Evolutionary conservation across 768 basidiomycete species (phyloP).

Genomic region (Gautieria morchelliformis): DNA sequence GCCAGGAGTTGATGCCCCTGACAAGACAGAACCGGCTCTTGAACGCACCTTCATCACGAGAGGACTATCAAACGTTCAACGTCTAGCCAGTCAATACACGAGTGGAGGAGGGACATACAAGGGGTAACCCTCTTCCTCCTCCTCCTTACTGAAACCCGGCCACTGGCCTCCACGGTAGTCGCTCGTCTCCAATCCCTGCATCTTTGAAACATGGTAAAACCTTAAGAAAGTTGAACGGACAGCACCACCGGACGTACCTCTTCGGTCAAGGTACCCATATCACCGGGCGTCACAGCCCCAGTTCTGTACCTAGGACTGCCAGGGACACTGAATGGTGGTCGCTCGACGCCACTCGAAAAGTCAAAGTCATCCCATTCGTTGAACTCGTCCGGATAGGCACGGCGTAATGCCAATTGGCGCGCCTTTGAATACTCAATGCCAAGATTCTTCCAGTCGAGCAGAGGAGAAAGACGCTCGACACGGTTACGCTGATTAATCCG

Average conservation of each 20-base stretch:
- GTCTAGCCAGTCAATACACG: background rate
- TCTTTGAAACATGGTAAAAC: conserved; percentile 35
- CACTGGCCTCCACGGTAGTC: conserved; percentile 71
- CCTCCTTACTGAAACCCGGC: conserved; percentile 46
- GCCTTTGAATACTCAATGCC: conserved; percentile 97
- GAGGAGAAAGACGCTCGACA: conserved; percentile 85
- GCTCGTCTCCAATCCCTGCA: conserved; percentile 81
- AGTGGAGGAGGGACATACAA: conserved; percentile 46
- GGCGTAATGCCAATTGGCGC: conserved; percentile 78
- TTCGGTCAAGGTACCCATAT: conserved; percentile 83
- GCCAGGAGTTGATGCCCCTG: conserved; percentile 77
- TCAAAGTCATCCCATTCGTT: conserved; percentile 47
- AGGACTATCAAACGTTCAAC: conserved; percentile 40
- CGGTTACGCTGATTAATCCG: conserved; percentile 98
- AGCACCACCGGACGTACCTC: conserved; percentile 38
- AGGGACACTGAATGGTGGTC: conserved; percentile 68
- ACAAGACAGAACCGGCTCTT: conserved; percentile 65
- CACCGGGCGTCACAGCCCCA: conserved; percentile 86
- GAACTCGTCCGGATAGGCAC: conserved; percentile 95
- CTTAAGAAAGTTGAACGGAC: background rate
- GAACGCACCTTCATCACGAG: conserved; percentile 86
- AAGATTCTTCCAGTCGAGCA: conserved; percentile 97
- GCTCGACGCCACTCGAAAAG: conserved; percentile 56
- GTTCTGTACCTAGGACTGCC: conserved; percentile 75
- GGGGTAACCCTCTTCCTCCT: conserved; percentile 87